Evolutionary conservation across 768 basidiomycete genomes (phyloP).

Genomic region (Boletus vinaceobasis): DNA sequence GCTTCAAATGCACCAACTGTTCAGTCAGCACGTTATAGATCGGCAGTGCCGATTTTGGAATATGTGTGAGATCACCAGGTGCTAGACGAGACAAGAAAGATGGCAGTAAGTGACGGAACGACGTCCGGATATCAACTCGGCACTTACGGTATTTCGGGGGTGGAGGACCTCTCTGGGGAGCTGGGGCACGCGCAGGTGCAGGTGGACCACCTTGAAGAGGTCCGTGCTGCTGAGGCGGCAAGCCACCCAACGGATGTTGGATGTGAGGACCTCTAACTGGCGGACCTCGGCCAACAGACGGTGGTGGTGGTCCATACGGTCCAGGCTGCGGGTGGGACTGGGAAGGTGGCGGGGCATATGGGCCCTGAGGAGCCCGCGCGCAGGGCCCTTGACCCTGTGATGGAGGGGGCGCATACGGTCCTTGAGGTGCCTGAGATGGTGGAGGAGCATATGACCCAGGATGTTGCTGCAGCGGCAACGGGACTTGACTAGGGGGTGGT

Average conservation of each 20-base stretch:
- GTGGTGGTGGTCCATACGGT: conserved; percentile 31
- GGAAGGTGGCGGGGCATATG: conserved; percentile 19
- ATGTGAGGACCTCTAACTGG: conserved; percentile 26
- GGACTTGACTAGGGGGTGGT: conserved; percentile 13
- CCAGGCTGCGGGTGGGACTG: conserved; percentile 18
- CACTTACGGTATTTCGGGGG: conserved; percentile 60
- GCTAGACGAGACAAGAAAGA: conserved; percentile 43
- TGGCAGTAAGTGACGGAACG: not conserved
- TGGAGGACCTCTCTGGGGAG: conserved; percentile 38
- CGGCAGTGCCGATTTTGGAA: conserved; percentile 64
- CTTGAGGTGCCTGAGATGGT: conserved; percentile 24
- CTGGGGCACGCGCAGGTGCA: conserved; percentile 28
- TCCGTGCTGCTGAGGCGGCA: conserved; percentile 26
- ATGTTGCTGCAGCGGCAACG: conserved; percentile 17
- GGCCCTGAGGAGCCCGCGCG: conserved; percentile 23
- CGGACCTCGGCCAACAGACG: conserved; percentile 22
- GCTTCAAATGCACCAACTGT: conserved; percentile 65
- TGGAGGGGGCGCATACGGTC: conserved; percentile 30
- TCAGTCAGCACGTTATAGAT: conserved; percentile 64
- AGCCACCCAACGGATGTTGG: conserved; percentile 28
- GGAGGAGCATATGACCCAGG: conserved; percentile 25
- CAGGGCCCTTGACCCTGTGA: conserved; percentile 17
- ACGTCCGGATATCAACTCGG: not conserved
- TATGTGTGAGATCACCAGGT: conserved; percentile 88
- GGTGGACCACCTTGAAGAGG: conserved; percentile 28